A percentile compares a stretch with the other conserved stretches of the same genome.
These are phyloP conservation scores for Backusella westeae DNA, from an alignment of 192 early-diverging fungal genomes.

Conservation along the genomic window DNA sequence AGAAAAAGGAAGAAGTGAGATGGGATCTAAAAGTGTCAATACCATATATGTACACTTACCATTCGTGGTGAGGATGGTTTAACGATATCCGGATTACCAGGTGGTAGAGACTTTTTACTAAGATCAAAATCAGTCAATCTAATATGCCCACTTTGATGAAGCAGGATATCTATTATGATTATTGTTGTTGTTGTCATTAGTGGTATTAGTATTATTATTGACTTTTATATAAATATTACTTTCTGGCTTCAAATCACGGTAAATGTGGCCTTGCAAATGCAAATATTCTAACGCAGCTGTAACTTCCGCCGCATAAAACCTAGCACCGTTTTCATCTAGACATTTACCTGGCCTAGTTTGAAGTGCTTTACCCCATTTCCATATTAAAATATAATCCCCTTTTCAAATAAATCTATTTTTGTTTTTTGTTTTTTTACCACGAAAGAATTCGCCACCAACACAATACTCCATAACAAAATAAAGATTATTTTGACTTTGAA, in stretches of 20 bases:
- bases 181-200: neutral
- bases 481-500: constrained; percentile 80
- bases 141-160: constrained; percentile 95
- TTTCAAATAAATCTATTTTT: neutral
- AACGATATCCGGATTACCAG: constrained; percentile 69
- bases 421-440: constrained; percentile 40
- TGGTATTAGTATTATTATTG: neutral
- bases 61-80: constrained; percentile 56
- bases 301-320: constrained; percentile 98
- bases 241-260: constrained; percentile 97
- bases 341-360: constrained; percentile 88
- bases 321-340: constrained; percentile 84
- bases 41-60: constrained; percentile 30
- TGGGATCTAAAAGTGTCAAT: neutral
- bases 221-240: constrained; percentile 47
- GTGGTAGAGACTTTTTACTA: constrained; percentile 86
- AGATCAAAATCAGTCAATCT: constrained; percentile 99
- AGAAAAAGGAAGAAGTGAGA: neutral
- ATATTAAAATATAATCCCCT: neutral
- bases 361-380: constrained; percentile 46
- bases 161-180: constrained; percentile 66
- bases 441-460: constrained; percentile 84
- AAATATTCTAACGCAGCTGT: constrained; percentile 93
- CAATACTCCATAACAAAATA: constrained; percentile 91
- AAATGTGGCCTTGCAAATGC: constrained; percentile 95